phyloP scores from a whole-genome alignment of 305 asterid genomes.

The Solanum hybrid region DNA sequence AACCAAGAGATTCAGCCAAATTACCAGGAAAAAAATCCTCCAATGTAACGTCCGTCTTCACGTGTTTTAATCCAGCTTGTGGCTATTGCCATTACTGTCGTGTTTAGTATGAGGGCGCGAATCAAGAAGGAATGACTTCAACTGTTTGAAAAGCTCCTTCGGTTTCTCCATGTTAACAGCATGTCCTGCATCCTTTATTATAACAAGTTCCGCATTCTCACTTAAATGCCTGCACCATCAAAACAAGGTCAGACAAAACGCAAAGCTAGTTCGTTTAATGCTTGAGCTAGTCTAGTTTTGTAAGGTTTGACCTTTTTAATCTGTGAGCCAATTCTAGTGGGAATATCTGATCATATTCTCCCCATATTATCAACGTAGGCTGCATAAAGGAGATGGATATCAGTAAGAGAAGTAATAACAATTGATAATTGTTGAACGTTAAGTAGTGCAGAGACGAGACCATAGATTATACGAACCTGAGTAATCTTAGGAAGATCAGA shows the following conservation, averaged over 20 bases:
- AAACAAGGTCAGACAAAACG: not conserved
- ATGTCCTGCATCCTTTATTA: constrained; percentile 68
- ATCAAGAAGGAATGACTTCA: constrained; percentile 46
- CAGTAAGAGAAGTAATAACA: constrained; percentile 1
- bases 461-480: constrained; percentile 30
- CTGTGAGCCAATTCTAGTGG: constrained; percentile 65
- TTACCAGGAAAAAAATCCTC: not conserved
- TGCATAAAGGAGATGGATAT: constrained; percentile 9
- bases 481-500: constrained; percentile 59
- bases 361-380: constrained; percentile 74
- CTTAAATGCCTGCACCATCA: constrained; percentile 51
- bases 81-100: constrained; percentile 16
- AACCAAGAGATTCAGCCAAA: not conserved
- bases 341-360: constrained; percentile 59
- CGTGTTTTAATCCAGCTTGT: constrained; percentile 32
- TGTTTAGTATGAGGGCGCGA: constrained; percentile 19
- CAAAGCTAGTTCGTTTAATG: not conserved
- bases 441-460: not conserved
- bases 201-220: constrained; percentile 41
- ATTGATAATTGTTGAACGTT: not conserved
- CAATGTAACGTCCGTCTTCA: not conserved
- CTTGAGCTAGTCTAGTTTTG: not conserved
- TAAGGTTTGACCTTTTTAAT: constrained; percentile 36
- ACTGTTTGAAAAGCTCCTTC: constrained; percentile 41
- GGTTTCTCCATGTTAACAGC: constrained; percentile 69